Conservation (phyloP, 345 rosid species). For the Crucihimalaya himalaica region DNA sequence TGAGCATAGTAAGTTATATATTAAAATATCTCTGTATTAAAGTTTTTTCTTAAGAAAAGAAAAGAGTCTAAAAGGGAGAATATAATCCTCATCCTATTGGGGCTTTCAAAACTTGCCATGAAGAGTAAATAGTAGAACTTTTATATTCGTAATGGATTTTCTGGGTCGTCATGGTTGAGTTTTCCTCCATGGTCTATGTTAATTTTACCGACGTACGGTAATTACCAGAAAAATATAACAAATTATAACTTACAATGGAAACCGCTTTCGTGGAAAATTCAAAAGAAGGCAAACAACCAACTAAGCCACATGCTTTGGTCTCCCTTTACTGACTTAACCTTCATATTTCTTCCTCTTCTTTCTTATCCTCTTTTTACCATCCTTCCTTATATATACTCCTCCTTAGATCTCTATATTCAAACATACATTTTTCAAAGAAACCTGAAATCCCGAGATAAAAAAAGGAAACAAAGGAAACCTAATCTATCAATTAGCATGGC, state of each 20-base stretch:
- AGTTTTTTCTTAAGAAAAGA: too few species aligned
- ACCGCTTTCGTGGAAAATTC: slow-evolving; percentile 31
- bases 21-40: too few species aligned
- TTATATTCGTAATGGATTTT: not conserved
- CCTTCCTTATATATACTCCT: slow-evolving; percentile 28
- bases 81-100: not conserved
- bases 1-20: not conserved
- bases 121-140: not conserved
- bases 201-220: not conserved
- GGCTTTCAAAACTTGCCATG: not conserved
- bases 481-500: slow-evolving; percentile 29
- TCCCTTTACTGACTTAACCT: slow-evolving; percentile 28
- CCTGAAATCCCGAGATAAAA: not conserved
- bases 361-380: slow-evolving; percentile 37
- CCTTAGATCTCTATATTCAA: slow-evolving; percentile 5
- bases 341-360: slow-evolving; percentile 29
- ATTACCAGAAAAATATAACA: not conserved
- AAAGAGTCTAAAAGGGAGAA: too few species aligned
- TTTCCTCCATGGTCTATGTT: not conserved
- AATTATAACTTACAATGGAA: slow-evolving; percentile 6
- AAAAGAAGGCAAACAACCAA: slow-evolving; percentile 27
- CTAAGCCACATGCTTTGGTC: slow-evolving; percentile 51
- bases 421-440: not conserved
- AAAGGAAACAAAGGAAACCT: not conserved
- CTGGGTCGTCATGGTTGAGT: not conserved